Conservation (phyloP, 2,329 filamentous ascomycete genomes). For the Fusarium palustre region DNA sequence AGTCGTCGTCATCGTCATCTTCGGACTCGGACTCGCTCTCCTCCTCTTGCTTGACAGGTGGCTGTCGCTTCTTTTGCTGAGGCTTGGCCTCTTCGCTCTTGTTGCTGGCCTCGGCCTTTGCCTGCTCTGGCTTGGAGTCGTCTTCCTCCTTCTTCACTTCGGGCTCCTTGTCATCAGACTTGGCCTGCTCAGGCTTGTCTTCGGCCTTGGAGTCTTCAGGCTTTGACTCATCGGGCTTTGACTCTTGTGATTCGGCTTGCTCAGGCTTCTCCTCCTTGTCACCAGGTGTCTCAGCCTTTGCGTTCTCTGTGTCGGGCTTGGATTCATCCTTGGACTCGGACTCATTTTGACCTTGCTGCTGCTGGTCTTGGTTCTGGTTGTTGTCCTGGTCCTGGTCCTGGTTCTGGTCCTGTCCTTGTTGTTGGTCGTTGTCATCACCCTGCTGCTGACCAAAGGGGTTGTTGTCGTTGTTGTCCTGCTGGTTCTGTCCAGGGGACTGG, state of each 20-base stretch:
- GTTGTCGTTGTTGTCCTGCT: slow-evolving; percentile 16
- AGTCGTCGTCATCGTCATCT: slow-evolving; percentile 31
- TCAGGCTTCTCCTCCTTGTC: slow-evolving; percentile 26
- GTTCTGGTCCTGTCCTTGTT: slow-evolving; percentile 12
- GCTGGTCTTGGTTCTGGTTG: slow-evolving; percentile 16
- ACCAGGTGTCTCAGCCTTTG: slow-evolving; percentile 22
- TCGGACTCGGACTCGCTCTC: slow-evolving; percentile 35
- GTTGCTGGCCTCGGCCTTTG: slow-evolving; percentile 9
- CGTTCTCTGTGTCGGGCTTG: slow-evolving; percentile 17
- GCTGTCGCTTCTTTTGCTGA: slow-evolving; percentile 12
- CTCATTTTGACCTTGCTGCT: slow-evolving; percentile 29
- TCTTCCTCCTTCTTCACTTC: slow-evolving; percentile 25
- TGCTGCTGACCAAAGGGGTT: slow-evolving; percentile 23
- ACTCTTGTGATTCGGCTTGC: slow-evolving; percentile 10
- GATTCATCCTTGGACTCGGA: slow-evolving; percentile 22
- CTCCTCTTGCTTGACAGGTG: slow-evolving; percentile 31
- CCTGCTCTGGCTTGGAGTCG: slow-evolving; percentile 14
- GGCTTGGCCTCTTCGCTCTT: slow-evolving; percentile 24
- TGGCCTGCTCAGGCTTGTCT: slow-evolving; percentile 17
- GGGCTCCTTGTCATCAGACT: slow-evolving; percentile 22
- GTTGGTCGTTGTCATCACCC: background rate
- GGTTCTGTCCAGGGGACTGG: slow-evolving; percentile 26
- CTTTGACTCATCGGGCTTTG: slow-evolving; percentile 7
- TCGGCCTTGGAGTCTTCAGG: background rate
- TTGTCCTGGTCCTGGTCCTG: slow-evolving; percentile 11